These are phyloP conservation scores for Xylogone sp. DNA, from an alignment of 2,329 filamentous ascomycete genomes.

Conservation along the genomic window DNA sequence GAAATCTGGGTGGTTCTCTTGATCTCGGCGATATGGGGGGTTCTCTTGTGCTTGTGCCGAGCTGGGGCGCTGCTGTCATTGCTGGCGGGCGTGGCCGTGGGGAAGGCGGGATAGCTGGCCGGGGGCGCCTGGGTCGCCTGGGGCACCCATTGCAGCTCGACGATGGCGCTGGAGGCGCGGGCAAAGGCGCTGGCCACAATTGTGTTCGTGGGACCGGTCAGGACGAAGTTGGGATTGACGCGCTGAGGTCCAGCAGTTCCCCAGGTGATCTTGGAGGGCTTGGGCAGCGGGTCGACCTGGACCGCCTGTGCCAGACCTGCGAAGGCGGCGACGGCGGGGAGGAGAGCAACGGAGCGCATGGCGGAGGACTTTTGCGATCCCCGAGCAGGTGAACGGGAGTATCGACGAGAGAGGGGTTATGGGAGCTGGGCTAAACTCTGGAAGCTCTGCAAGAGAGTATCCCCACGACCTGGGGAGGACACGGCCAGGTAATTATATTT, in stretches of 20 bases:
- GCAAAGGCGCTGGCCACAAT: constrained; percentile 44
- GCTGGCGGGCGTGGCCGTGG: constrained; percentile 33
- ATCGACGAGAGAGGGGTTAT: too few relatives aligned
- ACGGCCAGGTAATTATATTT: too few relatives aligned
- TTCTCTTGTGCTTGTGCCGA: constrained; percentile 27
- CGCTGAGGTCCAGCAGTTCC: constrained; percentile 44
- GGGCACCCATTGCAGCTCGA: constrained; percentile 48
- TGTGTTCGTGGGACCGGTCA: constrained; percentile 33
- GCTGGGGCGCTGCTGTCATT: too few relatives aligned
- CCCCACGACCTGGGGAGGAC: too few relatives aligned
- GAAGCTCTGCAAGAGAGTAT: too few relatives aligned
- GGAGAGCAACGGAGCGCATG: constrained; percentile 12
- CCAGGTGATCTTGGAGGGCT: constrained; percentile 49
- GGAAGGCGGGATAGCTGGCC: constrained; percentile 46
- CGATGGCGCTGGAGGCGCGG: constrained; percentile 44
- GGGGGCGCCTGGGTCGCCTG: constrained; percentile 49
- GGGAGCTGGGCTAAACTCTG: background rate
- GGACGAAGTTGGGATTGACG: constrained; percentile 32
- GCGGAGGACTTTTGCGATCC: background rate
- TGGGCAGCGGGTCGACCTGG: constrained; percentile 49
- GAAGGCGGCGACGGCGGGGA: constrained; percentile 22
- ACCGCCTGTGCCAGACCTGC: constrained; percentile 38
- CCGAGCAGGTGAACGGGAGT: background rate
- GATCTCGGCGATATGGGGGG: too few relatives aligned
- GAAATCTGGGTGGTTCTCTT: constrained; percentile 28